Conservation (phyloP, 441 rosid genomes). For the Corymbia citriodora region DNA sequence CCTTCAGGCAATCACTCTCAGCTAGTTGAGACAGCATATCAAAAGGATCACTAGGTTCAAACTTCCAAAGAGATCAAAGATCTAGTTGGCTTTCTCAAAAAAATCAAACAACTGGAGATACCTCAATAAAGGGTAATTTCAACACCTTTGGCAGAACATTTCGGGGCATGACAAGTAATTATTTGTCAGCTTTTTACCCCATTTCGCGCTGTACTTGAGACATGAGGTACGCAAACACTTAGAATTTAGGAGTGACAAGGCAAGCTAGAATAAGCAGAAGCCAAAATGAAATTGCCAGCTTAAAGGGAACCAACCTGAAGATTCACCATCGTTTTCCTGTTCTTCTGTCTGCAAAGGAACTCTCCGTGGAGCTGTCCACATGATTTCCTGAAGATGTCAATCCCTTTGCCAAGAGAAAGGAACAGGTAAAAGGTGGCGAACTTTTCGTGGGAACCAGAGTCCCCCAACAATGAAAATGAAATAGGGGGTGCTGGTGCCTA, state of each 20-base stretch:
- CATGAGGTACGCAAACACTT: background rate
- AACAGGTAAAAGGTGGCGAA: background rate
- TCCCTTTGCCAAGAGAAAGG: background rate
- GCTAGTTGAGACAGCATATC: background rate
- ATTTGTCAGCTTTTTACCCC: background rate
- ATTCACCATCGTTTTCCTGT: background rate
- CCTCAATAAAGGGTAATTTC: background rate
- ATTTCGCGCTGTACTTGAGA: background rate
- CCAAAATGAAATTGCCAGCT: background rate
- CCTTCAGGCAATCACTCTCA: background rate
- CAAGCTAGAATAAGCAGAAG: background rate
- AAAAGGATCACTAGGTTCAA: background rate
- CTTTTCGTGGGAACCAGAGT: background rate
- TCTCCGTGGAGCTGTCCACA: background rate
- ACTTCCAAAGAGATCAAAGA: background rate
- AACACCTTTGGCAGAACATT: background rate
- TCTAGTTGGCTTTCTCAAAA: background rate
- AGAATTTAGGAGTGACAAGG: background rate
- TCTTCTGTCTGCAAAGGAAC: background rate
- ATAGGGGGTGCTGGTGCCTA: background rate
- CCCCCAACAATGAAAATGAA: background rate
- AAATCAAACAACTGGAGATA: background rate
- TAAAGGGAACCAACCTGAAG: background rate
- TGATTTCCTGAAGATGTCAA: background rate
- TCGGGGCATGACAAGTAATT: background rate